A percentile compares a stretch with the other conserved stretches of the same genome.
These are phyloP conservation scores for Phytophthora fragariaefolia DNA, from an alignment of 352 stramenopile species.

Conservation along the genomic window DNA sequence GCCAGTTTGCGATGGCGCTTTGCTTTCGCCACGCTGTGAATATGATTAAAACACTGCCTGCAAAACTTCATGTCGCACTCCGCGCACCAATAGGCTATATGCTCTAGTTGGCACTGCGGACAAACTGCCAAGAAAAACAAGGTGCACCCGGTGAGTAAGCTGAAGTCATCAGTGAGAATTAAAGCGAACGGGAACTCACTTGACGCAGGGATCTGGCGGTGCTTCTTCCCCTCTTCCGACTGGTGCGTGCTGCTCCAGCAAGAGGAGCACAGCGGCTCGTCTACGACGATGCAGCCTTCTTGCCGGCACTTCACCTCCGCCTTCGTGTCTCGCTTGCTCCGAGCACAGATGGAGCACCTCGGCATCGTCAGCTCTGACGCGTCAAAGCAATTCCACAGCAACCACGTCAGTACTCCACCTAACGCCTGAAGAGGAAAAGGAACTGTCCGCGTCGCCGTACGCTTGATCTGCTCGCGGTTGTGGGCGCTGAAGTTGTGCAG, in stretches of 20 bases:
- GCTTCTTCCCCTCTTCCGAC: conserved; percentile 21
- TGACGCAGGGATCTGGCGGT: conserved; percentile 30
- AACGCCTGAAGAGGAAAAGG: no score
- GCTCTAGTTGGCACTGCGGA: conserved; percentile 61
- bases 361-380: conserved; percentile 43
- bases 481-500: conserved; percentile 36
- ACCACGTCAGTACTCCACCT: no score
- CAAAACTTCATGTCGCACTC: conserved; percentile 79
- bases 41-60: conserved; percentile 46
- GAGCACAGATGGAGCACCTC: conserved; percentile 29
- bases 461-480: conserved; percentile 38
- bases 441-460: no score
- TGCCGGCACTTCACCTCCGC: conserved; percentile 36
- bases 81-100: conserved; percentile 54
- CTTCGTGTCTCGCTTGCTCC: conserved; percentile 5
- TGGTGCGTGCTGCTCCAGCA: conserved; percentile 37
- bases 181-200: conserved; percentile 32
- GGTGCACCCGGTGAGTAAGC: no score
- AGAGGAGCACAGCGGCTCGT: conserved; percentile 21
- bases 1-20: conserved; percentile 46
- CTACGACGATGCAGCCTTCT: conserved; percentile 19
- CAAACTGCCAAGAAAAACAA: conserved; percentile 49
- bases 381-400: no score
- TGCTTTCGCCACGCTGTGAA: conserved; percentile 50
- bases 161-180: no score